A percentile compares a stretch with the other conserved stretches of the same genome.
phyloP scores from a whole-genome alignment of 2,329 filamentous ascomycete species.

The Aurifilum marmelostoma region DNA sequence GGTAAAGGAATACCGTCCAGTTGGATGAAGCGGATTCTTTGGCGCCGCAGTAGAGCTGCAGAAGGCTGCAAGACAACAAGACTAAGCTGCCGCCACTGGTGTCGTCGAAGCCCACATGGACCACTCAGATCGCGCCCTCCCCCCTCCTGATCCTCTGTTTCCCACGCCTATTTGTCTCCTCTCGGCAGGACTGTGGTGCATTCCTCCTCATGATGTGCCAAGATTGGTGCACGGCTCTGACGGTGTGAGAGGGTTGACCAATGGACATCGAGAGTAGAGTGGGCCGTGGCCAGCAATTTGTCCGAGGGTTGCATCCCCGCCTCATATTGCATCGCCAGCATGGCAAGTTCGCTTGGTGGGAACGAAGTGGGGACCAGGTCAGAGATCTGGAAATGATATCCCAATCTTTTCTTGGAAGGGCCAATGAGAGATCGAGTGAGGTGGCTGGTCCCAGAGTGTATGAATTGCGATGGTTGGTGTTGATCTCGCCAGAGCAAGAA shows the following conservation, averaged over 20 bases:
- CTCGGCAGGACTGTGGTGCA: neutral
- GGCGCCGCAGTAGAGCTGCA: conserved; percentile 30
- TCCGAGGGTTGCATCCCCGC: conserved; percentile 21
- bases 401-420: neutral
- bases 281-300: conserved; percentile 25
- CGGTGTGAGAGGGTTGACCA: conserved; percentile 16
- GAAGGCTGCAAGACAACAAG: conserved; percentile 23
- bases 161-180: neutral
- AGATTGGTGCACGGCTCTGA: conserved; percentile 8
- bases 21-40: conserved; percentile 25
- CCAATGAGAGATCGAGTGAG: neutral
- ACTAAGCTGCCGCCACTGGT: conserved; percentile 4
- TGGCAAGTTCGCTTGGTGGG: conserved; percentile 8
- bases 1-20: conserved; percentile 3
- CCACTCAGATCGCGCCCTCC: neutral
- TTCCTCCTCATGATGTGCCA: neutral
- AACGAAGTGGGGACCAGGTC: neutral
- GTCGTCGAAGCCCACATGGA: neutral
- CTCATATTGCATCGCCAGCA: conserved; percentile 18
- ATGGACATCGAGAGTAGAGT: conserved; percentile 6
- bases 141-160: neutral
- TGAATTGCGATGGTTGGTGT: neutral
- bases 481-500: neutral
- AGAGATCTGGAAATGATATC: conserved; percentile 8
- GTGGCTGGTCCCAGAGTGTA: neutral